Conservation (phyloP, 2,329 filamentous ascomycete species). For the Trichoderma sp. region DNA sequence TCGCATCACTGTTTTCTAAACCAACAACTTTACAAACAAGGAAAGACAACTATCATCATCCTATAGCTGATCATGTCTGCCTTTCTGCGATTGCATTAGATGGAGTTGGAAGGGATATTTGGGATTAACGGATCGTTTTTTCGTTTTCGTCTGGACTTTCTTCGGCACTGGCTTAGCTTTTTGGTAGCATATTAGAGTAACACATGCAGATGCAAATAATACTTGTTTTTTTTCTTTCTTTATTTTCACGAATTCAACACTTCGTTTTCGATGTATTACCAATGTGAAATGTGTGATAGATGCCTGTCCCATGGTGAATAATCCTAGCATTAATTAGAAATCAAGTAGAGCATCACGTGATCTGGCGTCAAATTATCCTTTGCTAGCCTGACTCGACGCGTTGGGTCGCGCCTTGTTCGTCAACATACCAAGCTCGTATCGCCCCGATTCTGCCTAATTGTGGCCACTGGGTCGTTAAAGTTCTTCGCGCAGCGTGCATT, state of each 20-base stretch:
- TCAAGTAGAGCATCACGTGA: slow-evolving; percentile 37
- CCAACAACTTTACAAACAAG: slow-evolving; percentile 25
- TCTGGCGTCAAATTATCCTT: slow-evolving; percentile 39
- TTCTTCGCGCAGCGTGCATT: neutral
- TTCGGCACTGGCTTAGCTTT: neutral
- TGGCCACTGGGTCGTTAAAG: neutral
- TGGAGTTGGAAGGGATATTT: slow-evolving; percentile 6
- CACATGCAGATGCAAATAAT: neutral
- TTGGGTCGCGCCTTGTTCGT: slow-evolving; percentile 36
- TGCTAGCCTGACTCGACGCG: slow-evolving; percentile 38
- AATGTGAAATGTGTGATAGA: neutral
- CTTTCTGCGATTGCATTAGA: slow-evolving; percentile 7
- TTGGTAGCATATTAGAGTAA: neutral
- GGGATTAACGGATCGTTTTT: slow-evolving; percentile 2
- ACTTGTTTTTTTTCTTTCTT: too few relatives aligned
- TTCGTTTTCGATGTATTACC: neutral
- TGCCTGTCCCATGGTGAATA: neutral
- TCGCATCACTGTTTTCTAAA: slow-evolving; percentile 58
- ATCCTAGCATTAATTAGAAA: slow-evolving; percentile 12
- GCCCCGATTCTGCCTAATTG: slow-evolving; percentile 23
- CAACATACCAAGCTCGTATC: slow-evolving; percentile 29
- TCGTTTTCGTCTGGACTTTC: neutral
- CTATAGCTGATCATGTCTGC: slow-evolving; percentile 8
- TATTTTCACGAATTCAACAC: neutral
- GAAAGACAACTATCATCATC: neutral